Evolutionary conservation across 2,329 filamentous ascomycete genomes (phyloP), one percentile per base, ranked within the genome.

Genomic region (Aspergillus phoenicis): DNA sequence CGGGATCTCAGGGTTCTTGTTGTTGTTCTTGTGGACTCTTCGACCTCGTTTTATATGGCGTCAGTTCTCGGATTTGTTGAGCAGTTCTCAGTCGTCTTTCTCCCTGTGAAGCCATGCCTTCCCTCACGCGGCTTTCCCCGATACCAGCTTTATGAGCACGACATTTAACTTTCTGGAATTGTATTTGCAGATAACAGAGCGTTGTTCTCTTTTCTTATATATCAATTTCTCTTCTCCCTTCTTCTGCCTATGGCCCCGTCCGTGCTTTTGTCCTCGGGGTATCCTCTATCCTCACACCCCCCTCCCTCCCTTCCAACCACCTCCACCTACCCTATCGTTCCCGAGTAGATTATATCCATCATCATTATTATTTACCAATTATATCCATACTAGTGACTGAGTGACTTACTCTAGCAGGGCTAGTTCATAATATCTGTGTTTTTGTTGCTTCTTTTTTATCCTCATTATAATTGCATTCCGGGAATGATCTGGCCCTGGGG

Each of bases 131-230:
- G 48, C 22, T 33, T 43, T 51, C 30, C 39, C 65, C 69, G 71
- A 73, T 73, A 73, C 70, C 71, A 73, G 68, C 66, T 68, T 36
- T 70, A 72, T 62, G 70, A 73, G 70, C 71, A 67, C 57, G 62
- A 71, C 59, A 57, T 66, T 59, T 69, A 65, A 57, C 62, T 68
- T 36, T 68, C 68, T 72, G 60, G 67, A 65, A 65, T 65, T 73
- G 67, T 71, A 71, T 69, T 70, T 72, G 64, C 68, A 66, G 62
- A 70, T 65, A 66, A 66, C 59, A 62, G 52, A 64, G 65, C 49
- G 38, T 49, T 62, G 55, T 55, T 28, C 45, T 53, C 24, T 22
- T 22, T 20, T 45, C 41, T 20, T 22, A 20, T 22, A 20, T 6
- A 36, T 15, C 11, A 36, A 13, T 36, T 61, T 52, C 28, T 41